Evolutionary conservation across 495 filamentous ascomycete species (phyloP), one percentile per base, ranked within the genome.

Genomic region (Hypoxylon cercidicola): DNA sequence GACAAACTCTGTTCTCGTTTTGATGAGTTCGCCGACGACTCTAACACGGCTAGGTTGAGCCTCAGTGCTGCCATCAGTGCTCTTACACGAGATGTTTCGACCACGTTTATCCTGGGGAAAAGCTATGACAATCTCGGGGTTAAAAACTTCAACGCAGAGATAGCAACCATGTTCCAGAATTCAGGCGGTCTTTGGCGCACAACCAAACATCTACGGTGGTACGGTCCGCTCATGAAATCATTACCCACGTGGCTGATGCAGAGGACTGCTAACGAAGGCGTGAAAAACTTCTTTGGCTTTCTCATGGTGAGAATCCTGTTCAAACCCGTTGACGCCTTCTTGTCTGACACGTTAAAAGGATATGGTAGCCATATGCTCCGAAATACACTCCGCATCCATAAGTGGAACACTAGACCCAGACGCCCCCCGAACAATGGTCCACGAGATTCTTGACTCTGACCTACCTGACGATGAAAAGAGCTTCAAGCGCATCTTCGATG

Each of bases 11-110:
- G 58, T 8, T 4, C 7, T 32, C 69, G 66, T 8, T 51, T 76
- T 15, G n/a, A 21, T 3, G 19, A 37, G 1, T 46, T 55, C 23
- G 52, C 48, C 15, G 55, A 44, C 0, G 43, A 35, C 1, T 30
- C 16, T 3, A 34, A 35, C 4, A 39, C 34, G 10, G 34, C 3
- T 37, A 4, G 34, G 30, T 6, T 76, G 28, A 68, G 68, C 28
- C 60, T 76, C 34, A 67, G 72, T 20, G 56, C 68, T 8, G 72
- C 63, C 10, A 63, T 70, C n/a, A 74, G 71, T 32, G 71, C 74
- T 5, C 60, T 71, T 15, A 48, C 65, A 0, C 19, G 62, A 11
- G 72, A 75, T 25, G 61, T 69, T 0, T 39, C 66, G 10, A 74
- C 51, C 4, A 64, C 69, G 28, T 74, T 66, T 21, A 47, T 70